Evolutionary conservation across 441 rosid genomes (phyloP), one percentile per base, ranked within the genome.

Genomic region (Hura crepitans): DNA sequence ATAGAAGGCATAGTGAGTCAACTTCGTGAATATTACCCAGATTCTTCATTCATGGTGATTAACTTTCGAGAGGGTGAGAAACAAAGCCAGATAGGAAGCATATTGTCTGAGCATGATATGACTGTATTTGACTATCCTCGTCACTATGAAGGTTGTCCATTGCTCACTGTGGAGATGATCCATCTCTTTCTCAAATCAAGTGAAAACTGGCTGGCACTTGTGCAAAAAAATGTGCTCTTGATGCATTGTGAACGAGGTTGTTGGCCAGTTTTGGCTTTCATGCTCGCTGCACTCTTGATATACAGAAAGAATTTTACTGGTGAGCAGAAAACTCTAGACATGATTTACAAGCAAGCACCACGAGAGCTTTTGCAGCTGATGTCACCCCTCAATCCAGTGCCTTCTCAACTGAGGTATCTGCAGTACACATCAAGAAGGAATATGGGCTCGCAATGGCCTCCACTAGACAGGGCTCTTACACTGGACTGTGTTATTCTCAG

Each of bases 71-170:
- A 89, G 47, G 90, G 86, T 61, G 85, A 81, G 72, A 66, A 70
- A 43, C 91, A 72, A 71, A 92, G 89, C 78, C 82, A 55, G 37
- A 84, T 94, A 27, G 77, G 79, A 18, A 74, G 62, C 51, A 74
- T 89, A 57, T 79, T 94, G 64, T 83, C 96, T 0, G 87, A 86
- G 58, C 81, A 82, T 70, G 93, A 86, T 76, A 86, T 94, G 91
- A 94, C 97, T 27, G 89, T 91, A 42, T 87, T 91, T 93, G 96
- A 93, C 76, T 93, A 93, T 78, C 97, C 97, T 76, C 87, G 84
- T 54, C 87, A 92, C 20, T 89, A 88, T 27, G 97, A 89, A 83
- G 90, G 97, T 27, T 91, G 96, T 76, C 97, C 97, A 1, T 74
- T 92, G 62, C 92, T 91, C 69, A 80, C 89, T 46, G 79, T 90